These are phyloP conservation scores for Yamadazyma sp. DNA, from an alignment of 805 yeast species.

Conservation along the genomic window DNA sequence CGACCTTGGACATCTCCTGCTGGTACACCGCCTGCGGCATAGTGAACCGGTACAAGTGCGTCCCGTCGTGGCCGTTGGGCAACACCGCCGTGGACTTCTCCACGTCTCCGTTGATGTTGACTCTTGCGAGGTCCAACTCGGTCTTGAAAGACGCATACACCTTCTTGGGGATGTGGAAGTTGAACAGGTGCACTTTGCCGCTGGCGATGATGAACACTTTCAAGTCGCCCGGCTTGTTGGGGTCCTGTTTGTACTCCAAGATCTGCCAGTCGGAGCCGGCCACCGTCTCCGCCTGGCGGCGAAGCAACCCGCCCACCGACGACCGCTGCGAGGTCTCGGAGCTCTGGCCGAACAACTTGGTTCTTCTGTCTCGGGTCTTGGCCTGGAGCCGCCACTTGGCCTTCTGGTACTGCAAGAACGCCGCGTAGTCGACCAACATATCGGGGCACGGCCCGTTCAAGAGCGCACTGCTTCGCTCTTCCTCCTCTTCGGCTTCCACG, in stretches of 20 bases:
- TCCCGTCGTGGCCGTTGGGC: conserved; percentile 65
- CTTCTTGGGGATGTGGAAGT: conserved; percentile 71
- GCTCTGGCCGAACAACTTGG: conserved; percentile 72
- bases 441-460: conserved; percentile 61
- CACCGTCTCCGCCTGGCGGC: conserved; percentile 75
- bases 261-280: conserved; percentile 85
- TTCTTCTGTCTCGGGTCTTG: conserved; percentile 69
- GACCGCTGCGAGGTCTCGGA: conserved; percentile 54
- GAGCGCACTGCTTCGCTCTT: conserved; percentile 48
- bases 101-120: conserved; percentile 51
- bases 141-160: conserved; percentile 67
- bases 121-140: conserved; percentile 37
- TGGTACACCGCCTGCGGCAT: conserved; percentile 66
- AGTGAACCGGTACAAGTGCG: conserved; percentile 56
- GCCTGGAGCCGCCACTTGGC: conserved; percentile 83
- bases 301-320: conserved; percentile 65
- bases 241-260: conserved; percentile 62
- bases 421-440: conserved; percentile 63
- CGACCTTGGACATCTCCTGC: conserved; percentile 55
- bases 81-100: conserved; percentile 59
- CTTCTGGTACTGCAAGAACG: conserved; percentile 73
- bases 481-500: conserved; percentile 31
- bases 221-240: conserved; percentile 65
- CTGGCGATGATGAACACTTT: conserved; percentile 69
- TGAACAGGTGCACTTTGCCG: conserved; percentile 70